These are phyloP conservation scores for Datisca glomerata DNA, from an alignment of 306 rosid genomes.

Conservation along the genomic window DNA sequence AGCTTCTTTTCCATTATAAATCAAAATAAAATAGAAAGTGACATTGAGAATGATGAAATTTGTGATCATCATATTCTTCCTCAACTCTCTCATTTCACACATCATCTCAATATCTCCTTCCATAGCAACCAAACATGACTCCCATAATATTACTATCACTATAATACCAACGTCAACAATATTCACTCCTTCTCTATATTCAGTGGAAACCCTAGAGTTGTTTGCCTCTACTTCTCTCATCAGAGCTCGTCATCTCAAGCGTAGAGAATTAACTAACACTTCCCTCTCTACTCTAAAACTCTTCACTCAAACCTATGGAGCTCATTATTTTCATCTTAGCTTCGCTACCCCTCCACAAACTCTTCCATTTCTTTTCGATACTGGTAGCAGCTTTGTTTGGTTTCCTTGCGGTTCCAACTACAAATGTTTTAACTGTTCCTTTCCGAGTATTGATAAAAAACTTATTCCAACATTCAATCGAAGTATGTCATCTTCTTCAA, in stretches of 20 bases:
- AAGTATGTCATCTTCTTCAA: neutral
- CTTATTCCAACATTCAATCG: neutral
- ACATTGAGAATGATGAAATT: no score
- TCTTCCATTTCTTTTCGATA: neutral
- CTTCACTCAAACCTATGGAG: neutral
- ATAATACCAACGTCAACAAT: neutral
- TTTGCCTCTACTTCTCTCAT: neutral
- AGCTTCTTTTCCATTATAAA: no score
- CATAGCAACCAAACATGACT: neutral
- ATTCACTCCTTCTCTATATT: neutral
- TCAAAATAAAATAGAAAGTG: no score
- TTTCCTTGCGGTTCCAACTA: neutral
- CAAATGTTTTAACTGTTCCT: neutral
- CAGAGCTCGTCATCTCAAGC: neutral
- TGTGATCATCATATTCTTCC: no score
- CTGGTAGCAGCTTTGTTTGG: no score
- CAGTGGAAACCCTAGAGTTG: neutral
- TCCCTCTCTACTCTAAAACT: neutral
- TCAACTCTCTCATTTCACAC: no score
- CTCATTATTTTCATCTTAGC: neutral
- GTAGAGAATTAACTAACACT: neutral
- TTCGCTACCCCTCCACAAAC: neutral
- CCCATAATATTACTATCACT: neutral
- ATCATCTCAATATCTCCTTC: neutral
- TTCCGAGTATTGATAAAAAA: neutral